Evolutionary conservation across 768 basidiomycete genomes (phyloP).

Genomic region (Lactarius pseudohatsudake): DNA sequence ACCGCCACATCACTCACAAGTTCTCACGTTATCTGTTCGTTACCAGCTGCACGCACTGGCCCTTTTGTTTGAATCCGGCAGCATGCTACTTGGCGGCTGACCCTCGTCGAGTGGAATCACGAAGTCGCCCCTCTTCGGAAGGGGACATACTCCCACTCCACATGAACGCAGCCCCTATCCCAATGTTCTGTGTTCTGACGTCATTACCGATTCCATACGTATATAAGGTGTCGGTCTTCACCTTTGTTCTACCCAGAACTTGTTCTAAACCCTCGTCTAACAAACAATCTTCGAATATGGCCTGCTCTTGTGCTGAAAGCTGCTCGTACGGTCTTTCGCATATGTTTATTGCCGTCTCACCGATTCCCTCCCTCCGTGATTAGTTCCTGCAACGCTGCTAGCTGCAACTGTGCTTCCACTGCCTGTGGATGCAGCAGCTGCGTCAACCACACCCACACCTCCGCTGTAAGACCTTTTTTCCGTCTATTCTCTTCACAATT

Average conservation of each 20-base stretch:
- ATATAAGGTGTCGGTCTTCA: not conserved
- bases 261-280: not conserved
- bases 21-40: not conserved
- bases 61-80: not conserved
- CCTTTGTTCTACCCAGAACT: not conserved
- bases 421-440: constrained; percentile 21
- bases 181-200: not conserved
- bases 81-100: not conserved
- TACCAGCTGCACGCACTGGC: too few relatives aligned
- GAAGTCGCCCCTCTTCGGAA: not conserved
- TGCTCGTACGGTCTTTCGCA: constrained; percentile 14
- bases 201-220: not conserved
- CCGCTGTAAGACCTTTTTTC: not conserved
- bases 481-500: not conserved
- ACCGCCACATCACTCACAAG: not conserved
- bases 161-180: not conserved
- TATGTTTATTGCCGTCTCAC: not conserved
- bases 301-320: constrained; percentile 13
- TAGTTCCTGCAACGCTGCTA: constrained; percentile 16
- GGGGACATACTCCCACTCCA: not conserved
- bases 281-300: constrained; percentile 11
- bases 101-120: not conserved
- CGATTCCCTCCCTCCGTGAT: not conserved
- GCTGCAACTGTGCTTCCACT: constrained; percentile 16
- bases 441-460: constrained; percentile 12